Percentiles rank a stretch among this genome's conserved stretches.
Evolutionary conservation across 2,329 filamentous ascomycete genomes (phyloP).

Genomic region (Scolecobasidium constrictum): DNA sequence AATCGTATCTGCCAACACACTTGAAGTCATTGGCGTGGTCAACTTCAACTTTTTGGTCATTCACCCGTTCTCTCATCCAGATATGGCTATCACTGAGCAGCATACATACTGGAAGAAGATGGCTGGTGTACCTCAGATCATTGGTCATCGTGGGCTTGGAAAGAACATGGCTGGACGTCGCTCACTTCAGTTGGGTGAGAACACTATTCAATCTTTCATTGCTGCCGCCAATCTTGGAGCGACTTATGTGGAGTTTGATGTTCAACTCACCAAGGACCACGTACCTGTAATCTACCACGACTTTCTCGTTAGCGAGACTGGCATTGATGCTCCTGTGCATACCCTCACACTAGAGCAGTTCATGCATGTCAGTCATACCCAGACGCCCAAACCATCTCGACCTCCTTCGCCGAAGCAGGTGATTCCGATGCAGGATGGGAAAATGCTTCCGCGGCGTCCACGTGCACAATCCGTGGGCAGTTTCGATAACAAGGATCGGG

Average conservation of each 20-base stretch:
- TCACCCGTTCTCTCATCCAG: constrained; percentile 86
- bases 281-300: constrained; percentile 98
- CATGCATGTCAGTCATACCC: constrained; percentile 64
- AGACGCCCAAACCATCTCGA: constrained; percentile 34
- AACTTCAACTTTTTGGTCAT: constrained; percentile 97
- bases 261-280: constrained; percentile 96
- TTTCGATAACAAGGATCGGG: constrained; percentile 26
- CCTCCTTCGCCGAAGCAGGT: constrained; percentile 25
- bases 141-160: constrained; percentile 65
- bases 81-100: constrained; percentile 81
- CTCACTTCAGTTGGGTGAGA: constrained; percentile 89
- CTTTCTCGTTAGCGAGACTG: constrained; percentile 94
- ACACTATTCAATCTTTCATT: constrained; percentile 92
- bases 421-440: constrained; percentile 1
- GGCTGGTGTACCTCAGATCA: constrained; percentile 67
- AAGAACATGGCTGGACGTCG: constrained; percentile 80
- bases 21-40: constrained; percentile 87
- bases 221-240: constrained; percentile 87
- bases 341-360: constrained; percentile 93
- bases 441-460: constrained; percentile 19
- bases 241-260: constrained; percentile 64
- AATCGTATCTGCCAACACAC: constrained; percentile 66
- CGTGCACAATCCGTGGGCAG: constrained; percentile 50
- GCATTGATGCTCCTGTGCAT: constrained; percentile 92
- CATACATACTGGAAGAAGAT: constrained; percentile 97